phyloP scores from a whole-genome alignment of 495 filamentous ascomycete species.

The Neurospora africana region DNA sequence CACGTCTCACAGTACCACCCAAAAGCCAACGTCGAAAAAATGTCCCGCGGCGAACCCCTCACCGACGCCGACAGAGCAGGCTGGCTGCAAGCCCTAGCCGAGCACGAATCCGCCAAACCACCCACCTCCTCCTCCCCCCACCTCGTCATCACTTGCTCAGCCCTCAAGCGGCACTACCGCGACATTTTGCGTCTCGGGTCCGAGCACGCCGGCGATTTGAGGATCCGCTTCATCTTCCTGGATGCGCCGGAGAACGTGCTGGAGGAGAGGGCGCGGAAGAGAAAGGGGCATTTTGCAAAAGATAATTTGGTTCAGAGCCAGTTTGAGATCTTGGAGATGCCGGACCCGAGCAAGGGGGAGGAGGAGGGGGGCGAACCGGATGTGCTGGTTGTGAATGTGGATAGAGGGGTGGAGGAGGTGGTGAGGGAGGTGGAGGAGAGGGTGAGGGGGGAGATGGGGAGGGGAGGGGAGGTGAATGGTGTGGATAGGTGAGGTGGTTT shows the following conservation, averaged over 20 bases:
- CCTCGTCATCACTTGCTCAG: conserved; percentile 18
- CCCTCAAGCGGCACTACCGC: conserved; percentile 15
- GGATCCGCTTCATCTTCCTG: conserved; percentile 14
- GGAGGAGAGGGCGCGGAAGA: conserved; percentile 1
- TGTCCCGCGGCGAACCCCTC: conserved; percentile 12
- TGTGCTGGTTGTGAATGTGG: conserved; percentile 10
- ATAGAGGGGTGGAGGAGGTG: conserved; percentile 2
- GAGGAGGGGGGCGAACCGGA: conserved; percentile 4
- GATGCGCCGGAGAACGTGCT: conserved; percentile 9
- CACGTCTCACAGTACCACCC: conserved; percentile 14
- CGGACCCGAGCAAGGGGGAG: neutral
- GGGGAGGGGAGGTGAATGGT: neutral
- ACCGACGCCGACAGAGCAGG: conserved; percentile 17
- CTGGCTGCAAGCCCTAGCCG: conserved; percentile 16
- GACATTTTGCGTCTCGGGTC: conserved; percentile 12
- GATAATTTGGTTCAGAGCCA: conserved; percentile 11
- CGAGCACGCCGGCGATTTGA: conserved; percentile 2
- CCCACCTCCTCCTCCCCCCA: neutral
- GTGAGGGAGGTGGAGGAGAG: conserved; percentile 4
- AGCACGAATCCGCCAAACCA: conserved; percentile 8
- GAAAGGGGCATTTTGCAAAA: conserved; percentile 14
- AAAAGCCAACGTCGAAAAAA: conserved; percentile 17
- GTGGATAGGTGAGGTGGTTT: neutral
- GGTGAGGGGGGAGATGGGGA: conserved; percentile 10
- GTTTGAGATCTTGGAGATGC: conserved; percentile 13